These are phyloP conservation scores for Geosmithia putterillii DNA, from an alignment of 2,329 filamentous ascomycete species.

Conservation along the genomic window DNA sequence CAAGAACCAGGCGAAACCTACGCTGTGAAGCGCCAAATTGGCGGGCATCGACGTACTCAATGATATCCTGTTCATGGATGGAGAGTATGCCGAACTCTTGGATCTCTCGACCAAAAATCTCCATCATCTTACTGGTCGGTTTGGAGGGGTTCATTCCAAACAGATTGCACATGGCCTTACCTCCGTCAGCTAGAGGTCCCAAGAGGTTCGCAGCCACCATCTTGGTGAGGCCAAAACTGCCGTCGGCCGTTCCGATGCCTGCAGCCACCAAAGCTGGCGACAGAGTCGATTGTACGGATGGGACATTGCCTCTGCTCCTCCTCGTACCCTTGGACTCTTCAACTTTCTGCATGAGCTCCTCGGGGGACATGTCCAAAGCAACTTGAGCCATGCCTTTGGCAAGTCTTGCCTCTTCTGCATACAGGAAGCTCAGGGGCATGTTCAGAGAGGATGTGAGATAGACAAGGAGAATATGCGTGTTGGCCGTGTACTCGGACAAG, in stretches of 20 bases:
- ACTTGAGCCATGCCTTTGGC: constrained; percentile 63
- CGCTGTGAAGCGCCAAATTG: constrained; percentile 44
- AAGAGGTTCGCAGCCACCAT: constrained; percentile 67
- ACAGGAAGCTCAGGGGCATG: constrained; percentile 51
- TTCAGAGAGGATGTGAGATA: constrained; percentile 58
- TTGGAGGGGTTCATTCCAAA: constrained; percentile 86
- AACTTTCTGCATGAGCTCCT: constrained; percentile 19
- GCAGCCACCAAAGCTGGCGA: constrained; percentile 66
- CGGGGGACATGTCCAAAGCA: constrained; percentile 36
- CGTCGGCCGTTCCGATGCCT: constrained; percentile 68
- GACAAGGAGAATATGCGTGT: constrained; percentile 60
- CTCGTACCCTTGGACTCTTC: constrained; percentile 54
- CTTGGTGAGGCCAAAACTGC: constrained; percentile 61
- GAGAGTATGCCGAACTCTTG: constrained; percentile 82
- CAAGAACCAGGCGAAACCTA: constrained; percentile 70
- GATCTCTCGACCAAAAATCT: constrained; percentile 75
- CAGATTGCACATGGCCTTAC: constrained; percentile 67
- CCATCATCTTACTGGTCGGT: constrained; percentile 78
- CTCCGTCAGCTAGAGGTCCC: constrained; percentile 67
- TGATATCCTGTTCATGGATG: constrained; percentile 36
- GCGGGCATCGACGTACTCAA: constrained; percentile 33
- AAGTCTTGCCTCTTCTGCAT: constrained; percentile 62
- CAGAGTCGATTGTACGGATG: constrained; percentile 57
- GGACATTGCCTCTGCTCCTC: constrained; percentile 47
- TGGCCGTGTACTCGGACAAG: constrained; percentile 63